Base-by-base conservation (phyloP, 805 yeast genomes). In the Tetrapisispora taiwanensis region DNA sequence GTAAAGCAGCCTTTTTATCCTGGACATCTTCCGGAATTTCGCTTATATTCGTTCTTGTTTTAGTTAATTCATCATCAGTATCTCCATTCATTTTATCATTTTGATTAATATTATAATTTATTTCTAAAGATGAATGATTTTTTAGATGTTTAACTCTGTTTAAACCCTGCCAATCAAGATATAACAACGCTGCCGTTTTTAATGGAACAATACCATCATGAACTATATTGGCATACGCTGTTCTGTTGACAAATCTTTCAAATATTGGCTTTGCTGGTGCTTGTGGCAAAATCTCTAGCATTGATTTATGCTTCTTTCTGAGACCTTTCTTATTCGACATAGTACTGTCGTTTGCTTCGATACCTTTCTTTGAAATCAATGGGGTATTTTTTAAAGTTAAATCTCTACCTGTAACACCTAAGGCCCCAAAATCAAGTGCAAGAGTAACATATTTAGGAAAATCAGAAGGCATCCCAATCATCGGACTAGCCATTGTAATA, bases 131-230 rank as follows among this genome's bases (percentile, higher is more conserved):
- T 22, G 26, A 22, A 6, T 22, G 5, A 22, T 22, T 48, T 44
- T 53, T 53, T 12, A 69, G 68, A 39, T 60, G 60, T 7, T 67
- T 62, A 1, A 81, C 81, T 39, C 72, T 70, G 3, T 74, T 67
- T 15, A 83, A 66, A 3, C 87, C 94, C 46, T 74, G 74, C 84
- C 95, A 88, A 60, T 92, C 97, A 13, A 92, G 62, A 55, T 82
- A 90, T 24, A 90, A 63, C 43, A 90, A 66, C 0, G 97, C 87
- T 0, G 95, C 79, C 0, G 98, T 92, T 42, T 97, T 69, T 52
- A 92, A 67, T 0, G 98, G 97, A 1, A 92, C 98, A 43, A 92
- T 88, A 2, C 98, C 98, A 65, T 92, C 98, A 62, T 92, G 81
- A 17, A 85, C 71, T 0, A 84, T 81, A 63, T 92, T 92, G 0